Base-by-base conservation (phyloP, 1,139 yeast genomes). In the Kurtzmaniella quercitrusa region DNA sequence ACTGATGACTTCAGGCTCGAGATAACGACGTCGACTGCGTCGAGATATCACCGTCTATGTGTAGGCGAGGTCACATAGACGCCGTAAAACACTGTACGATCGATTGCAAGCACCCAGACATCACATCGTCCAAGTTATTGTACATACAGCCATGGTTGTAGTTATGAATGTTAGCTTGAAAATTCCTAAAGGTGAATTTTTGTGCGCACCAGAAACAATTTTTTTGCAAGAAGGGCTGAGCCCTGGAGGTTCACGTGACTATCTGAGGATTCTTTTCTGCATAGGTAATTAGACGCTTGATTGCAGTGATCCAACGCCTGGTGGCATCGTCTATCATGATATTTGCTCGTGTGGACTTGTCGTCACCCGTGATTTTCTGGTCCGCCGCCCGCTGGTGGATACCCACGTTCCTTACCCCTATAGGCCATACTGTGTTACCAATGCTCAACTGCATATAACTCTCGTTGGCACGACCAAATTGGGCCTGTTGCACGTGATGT, bases 371-470 rank as follows among this genome's bases (percentile, higher is more conserved):
- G 37, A 70, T 70, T 46, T 64, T 69, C 59, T 57, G 63, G 19
- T 61, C 59, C 16, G 85, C 80, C 50, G 82, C 77, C 47, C 94
- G 67, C 36, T 81, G 85, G 59, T 89, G 96, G 46, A 89, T 87
- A 39, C 94, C 91, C 12, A 88, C 86, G 44, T 80, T 79, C 11
- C 81, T 70, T 10, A 89, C 87, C 33, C 96, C 96, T 49, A 89
- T 85, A 2, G 96, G 96, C 95, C 96, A 89, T 2, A 95, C 93
- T 1, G 86, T 89, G 52, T 87, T 87, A 1, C 96, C 96, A 29
- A 89, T 82, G 56, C 94, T 84, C 50, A 89, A 66, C 51, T 84
- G 78, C 73, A 87, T 69, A 58, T 89, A 89, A 34, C 82, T 72
- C 53, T 85, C 88, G 48, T 79, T 78, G 3, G 95, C 91, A 43